A percentile compares a stretch with the other conserved stretches of the same genome.
Conservation (phyloP, 2,329 filamentous ascomycete genomes). For the Ceratocystis alfenasii region DNA sequence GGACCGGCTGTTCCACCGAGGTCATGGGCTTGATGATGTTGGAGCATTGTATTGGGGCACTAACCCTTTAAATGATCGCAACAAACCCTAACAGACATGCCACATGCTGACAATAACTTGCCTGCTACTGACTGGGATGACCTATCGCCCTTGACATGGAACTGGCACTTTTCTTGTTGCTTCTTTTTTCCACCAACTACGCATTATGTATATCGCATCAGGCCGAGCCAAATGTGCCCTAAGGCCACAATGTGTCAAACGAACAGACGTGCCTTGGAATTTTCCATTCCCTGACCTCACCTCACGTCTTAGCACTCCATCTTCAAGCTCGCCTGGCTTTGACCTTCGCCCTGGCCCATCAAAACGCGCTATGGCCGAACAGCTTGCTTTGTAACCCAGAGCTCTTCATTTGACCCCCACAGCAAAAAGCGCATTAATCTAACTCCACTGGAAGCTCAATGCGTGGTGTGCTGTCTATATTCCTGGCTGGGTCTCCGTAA, state of each 20-base stretch:
- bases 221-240: not conserved
- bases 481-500: not conserved
- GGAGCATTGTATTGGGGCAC: not conserved
- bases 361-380: not conserved
- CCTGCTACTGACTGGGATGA: too few species aligned
- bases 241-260: not conserved
- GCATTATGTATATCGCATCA: conserved; percentile 12
- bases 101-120: too few species aligned
- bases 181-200: conserved; percentile 13
- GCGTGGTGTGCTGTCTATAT: not conserved
- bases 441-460: conserved; percentile 1
- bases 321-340: not conserved
- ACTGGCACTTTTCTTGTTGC: not conserved
- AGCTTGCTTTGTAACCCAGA: conserved; percentile 18
- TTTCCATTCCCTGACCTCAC: not conserved
- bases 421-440: not conserved
- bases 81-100: too few species aligned
- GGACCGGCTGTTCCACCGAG: not conserved
- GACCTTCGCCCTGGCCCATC: not conserved
- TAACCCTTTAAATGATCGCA: too few species aligned
- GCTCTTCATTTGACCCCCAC: conserved; percentile 16
- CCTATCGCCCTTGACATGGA: too few species aligned
- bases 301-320: not conserved
- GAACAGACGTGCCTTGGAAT: not conserved
- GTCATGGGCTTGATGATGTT: not conserved